Percentiles rank a stretch among this genome's conserved stretches.
Conservation (phyloP, 495 filamentous ascomycete species). For the Bacidia rubella region DNA sequence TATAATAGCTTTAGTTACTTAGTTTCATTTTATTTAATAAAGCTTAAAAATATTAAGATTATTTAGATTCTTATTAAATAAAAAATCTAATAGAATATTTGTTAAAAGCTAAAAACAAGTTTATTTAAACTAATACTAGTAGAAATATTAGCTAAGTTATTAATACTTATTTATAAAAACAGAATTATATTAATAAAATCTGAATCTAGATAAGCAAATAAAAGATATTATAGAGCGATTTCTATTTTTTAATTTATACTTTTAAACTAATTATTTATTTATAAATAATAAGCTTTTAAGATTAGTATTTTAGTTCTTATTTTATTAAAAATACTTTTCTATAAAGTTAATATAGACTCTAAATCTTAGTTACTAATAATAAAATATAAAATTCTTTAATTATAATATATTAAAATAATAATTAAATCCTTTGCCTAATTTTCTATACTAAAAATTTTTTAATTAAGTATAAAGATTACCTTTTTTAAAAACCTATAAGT, state of each 20-base stretch:
- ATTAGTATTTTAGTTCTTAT: background rate
- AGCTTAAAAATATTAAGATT: too few relatives aligned
- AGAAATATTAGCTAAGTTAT: background rate
- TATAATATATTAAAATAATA: background rate
- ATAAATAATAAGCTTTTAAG: background rate
- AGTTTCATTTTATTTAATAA: background rate
- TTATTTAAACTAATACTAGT: too few relatives aligned
- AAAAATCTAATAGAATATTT: too few relatives aligned
- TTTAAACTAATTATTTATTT: background rate
- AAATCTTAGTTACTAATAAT: background rate
- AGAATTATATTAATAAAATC: too few relatives aligned
- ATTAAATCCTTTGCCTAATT: background rate
- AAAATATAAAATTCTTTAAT: background rate
- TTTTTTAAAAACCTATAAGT: background rate
- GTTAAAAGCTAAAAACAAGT: too few relatives aligned
- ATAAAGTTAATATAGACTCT: background rate
- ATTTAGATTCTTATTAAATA: too few relatives aligned
- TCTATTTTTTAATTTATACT: background rate
- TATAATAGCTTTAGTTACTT: background rate
- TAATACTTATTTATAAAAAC: too few relatives aligned
- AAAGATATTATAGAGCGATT: too few relatives aligned
- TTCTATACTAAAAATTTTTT: background rate
- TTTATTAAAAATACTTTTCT: background rate
- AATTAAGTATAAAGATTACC: background rate
- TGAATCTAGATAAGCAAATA: too few relatives aligned